These are phyloP conservation scores for Neodidymelliopsis sp. DNA, from an alignment of 2,329 filamentous ascomycete genomes.

Conservation along the genomic window DNA sequence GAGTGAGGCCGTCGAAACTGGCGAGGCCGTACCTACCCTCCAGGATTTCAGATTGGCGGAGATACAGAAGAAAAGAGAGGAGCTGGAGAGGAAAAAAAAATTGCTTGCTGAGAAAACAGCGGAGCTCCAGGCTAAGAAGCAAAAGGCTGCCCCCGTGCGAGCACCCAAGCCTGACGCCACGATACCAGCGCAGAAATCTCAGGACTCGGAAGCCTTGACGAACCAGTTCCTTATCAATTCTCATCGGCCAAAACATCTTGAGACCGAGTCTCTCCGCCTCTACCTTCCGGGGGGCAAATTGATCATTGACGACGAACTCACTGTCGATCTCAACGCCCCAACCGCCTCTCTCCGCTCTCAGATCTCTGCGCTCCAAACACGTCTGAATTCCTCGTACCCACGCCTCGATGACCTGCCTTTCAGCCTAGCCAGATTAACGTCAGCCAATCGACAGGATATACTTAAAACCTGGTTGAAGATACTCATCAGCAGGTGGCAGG, in stretches of 20 bases:
- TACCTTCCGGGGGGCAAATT: conserved; percentile 16
- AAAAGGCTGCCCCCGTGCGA: neutral
- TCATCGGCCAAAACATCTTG: neutral
- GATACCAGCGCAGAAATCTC: neutral
- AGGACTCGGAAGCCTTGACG: neutral
- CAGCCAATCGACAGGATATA: conserved; percentile 28
- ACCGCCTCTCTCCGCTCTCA: conserved; percentile 30
- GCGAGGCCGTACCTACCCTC: too few species aligned
- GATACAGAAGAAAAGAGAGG: neutral
- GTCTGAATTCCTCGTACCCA: conserved; percentile 33
- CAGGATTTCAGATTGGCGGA: neutral
- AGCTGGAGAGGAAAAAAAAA: conserved; percentile 1
- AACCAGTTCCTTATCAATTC: neutral
- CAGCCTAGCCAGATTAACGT: conserved; percentile 15
- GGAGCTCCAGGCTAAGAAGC: neutral
- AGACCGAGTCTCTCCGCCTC: conserved; percentile 21
- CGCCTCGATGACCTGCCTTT: conserved; percentile 37
- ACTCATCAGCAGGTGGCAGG: conserved; percentile 32
- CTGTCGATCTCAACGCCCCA: conserved; percentile 24
- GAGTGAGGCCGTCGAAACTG: too few species aligned
- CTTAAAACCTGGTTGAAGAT: conserved; percentile 42
- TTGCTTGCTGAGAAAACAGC: conserved; percentile 1
- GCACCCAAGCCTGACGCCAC: neutral
- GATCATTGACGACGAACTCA: conserved; percentile 30
- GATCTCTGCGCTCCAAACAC: conserved; percentile 26